Percentiles rank a stretch among this genome's conserved stretches.
These are phyloP conservation scores for Artemisia annua DNA, from an alignment of 129 eudicot genomes.

Conservation along the genomic window DNA sequence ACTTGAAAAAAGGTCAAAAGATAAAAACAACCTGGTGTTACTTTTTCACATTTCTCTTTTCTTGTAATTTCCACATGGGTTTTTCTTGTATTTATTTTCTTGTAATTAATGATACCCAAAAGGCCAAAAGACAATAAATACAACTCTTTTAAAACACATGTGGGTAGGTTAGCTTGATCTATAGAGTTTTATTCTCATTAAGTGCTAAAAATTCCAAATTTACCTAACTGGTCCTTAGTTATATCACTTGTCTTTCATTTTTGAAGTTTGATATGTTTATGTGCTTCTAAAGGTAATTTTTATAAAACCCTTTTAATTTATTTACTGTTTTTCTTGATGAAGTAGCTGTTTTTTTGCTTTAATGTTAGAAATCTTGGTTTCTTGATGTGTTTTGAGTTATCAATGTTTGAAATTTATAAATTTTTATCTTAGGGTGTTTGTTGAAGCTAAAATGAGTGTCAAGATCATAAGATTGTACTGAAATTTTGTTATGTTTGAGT, in stretches of 20 bases:
- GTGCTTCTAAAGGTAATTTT: constrained; percentile 17
- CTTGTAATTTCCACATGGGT: constrained; percentile 26
- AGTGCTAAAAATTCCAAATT: not conserved
- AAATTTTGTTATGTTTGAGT: constrained; percentile 11
- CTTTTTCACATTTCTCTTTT: constrained; percentile 29
- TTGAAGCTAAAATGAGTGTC: no score
- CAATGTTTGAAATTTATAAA: no score
- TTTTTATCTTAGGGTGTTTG: no score
- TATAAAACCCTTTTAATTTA: constrained; percentile 5
- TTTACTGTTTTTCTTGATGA: not conserved
- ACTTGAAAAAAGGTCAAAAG: constrained; percentile 23
- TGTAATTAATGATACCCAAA: constrained; percentile 29
- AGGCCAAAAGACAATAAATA: not conserved
- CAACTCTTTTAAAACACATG: constrained; percentile 13
- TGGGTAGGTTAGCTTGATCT: constrained; percentile 26
- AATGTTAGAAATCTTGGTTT: not conserved
- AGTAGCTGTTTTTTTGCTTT: not conserved
- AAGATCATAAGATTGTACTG: no score
- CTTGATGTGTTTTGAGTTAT: constrained; percentile 8
- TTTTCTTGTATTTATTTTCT: constrained; percentile 17
- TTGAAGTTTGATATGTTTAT: not conserved
- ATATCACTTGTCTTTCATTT: no score
- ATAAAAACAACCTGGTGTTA: constrained; percentile 36
- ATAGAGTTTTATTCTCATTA: constrained; percentile 30
- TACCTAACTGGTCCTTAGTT: no score